A percentile compares a stretch with the other conserved stretches of the same genome.
These are phyloP conservation scores for Exophiala viscosa DNA, from an alignment of 2,329 filamentous ascomycete species.

Conservation along the genomic window DNA sequence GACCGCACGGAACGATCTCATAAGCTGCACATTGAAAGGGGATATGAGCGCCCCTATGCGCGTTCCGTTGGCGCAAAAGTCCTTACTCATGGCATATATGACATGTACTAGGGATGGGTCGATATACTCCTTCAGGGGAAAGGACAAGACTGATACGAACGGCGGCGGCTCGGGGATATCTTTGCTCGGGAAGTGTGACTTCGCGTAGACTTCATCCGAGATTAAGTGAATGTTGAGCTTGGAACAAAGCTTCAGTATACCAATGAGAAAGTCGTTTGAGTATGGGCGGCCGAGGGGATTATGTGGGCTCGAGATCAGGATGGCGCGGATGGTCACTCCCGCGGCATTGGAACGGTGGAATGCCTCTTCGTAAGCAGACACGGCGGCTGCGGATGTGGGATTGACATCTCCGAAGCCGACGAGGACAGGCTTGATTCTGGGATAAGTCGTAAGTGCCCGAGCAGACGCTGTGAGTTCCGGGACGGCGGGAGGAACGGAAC, in stretches of 20 bases:
- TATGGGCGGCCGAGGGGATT: slow-evolving; percentile 53
- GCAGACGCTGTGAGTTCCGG: background rate
- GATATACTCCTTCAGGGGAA: slow-evolving; percentile 50
- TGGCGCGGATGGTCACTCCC: slow-evolving; percentile 42
- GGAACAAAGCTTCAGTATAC: slow-evolving; percentile 48
- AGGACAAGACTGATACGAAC: slow-evolving; percentile 48
- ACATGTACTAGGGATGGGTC: slow-evolving; percentile 22
- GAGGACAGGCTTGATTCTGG: slow-evolving; percentile 23
- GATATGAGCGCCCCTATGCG: slow-evolving; percentile 40
- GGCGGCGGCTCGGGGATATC: slow-evolving; percentile 27
- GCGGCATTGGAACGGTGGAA: slow-evolving; percentile 35
- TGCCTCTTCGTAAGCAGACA: slow-evolving; percentile 45
- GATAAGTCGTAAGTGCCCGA: too few relatives aligned
- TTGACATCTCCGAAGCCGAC: slow-evolving; percentile 19
- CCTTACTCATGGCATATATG: slow-evolving; percentile 24
- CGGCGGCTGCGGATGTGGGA: slow-evolving; percentile 41
- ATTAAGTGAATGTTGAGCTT: slow-evolving; percentile 52
- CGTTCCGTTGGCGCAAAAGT: slow-evolving; percentile 24
- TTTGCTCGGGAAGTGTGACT: slow-evolving; percentile 46
- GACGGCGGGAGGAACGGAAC: background rate
- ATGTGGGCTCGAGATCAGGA: slow-evolving; percentile 49
- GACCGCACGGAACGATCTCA: slow-evolving; percentile 38
- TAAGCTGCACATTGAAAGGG: slow-evolving; percentile 42
- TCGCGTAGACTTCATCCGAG: slow-evolving; percentile 58
- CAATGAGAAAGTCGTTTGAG: slow-evolving; percentile 37